Evolutionary conservation across 371 early-diverging fungal genomes (phyloP), one percentile per base, ranked within the genome.

Genomic region (Globomyces sp.): DNA sequence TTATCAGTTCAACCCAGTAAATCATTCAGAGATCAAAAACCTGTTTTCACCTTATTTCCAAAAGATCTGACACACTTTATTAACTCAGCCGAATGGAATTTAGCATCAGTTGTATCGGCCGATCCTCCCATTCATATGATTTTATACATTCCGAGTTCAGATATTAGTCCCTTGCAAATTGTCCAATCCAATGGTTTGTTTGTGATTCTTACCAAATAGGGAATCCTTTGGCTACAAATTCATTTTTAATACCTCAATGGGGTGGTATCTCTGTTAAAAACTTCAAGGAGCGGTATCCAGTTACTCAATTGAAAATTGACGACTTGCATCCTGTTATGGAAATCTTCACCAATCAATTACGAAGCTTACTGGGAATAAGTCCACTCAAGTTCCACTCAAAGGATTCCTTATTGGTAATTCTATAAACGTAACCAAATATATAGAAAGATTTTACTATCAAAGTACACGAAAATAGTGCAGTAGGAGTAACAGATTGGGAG

Each of bases 191-290:
- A 82, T 71, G 82, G 85, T 79, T 64, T 24, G 58, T 57, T 64
- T 36, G 41, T 41, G 13, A 37, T 6, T 45, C 65, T 53, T 42
- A 58, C 57, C 24, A 47, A n/a, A 42, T 57, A 42, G 3, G 67
- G 10, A 24, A 24, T 24, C 24, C 24, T 24, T 59, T 74, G 8
- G 49, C 71, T 11, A 84, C 82, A 57, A 93, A 92, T 68, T 89
- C 92, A 0, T 97, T 96, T 66, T 64, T 92, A 39, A 87, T 96
- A 45, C 93, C 95, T 49, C 89, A 90, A 13, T 97, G 95, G 95
- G 98, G 98, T 10, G 96, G 96, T 13, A 80, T 96, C 43, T 78
- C 82, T 0, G 87, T 97, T 48, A 72, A 78, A 10, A 95, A 95
- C 47, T 24, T 24, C 24, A 24, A 24, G 24, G 24, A 24, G 24